These are phyloP conservation scores for Xylaria cubensis DNA, from an alignment of 495 filamentous ascomycete genomes.

Conservation along the genomic window DNA sequence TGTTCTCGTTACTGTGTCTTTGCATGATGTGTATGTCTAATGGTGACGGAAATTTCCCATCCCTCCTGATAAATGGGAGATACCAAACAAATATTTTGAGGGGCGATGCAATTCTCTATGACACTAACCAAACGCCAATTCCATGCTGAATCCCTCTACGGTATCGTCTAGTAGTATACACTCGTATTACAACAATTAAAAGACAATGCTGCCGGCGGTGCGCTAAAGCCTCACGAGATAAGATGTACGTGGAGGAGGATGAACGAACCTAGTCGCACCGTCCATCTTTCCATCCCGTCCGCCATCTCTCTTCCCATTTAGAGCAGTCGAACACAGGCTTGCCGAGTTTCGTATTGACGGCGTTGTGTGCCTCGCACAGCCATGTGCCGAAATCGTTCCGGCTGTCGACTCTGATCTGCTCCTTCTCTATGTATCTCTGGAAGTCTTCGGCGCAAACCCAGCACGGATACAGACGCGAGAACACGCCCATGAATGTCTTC, in stretches of 20 bases:
- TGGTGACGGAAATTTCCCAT: background rate
- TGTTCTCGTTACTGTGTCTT: background rate
- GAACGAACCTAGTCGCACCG: slow-evolving; percentile 49
- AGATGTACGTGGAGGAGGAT: background rate
- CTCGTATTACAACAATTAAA: slow-evolving; percentile 2
- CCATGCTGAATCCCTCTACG: background rate
- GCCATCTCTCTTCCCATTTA: slow-evolving; percentile 93
- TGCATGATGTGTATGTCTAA: slow-evolving; percentile 6
- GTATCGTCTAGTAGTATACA: slow-evolving; percentile 20
- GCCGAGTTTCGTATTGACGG: slow-evolving; percentile 91
- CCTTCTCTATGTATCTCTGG: slow-evolving; percentile 76
- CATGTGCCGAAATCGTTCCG: slow-evolving; percentile 83
- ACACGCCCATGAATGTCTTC: slow-evolving; percentile 75
- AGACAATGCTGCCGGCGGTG: background rate
- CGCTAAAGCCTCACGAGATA: background rate
- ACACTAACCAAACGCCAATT: background rate
- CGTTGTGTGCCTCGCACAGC: slow-evolving; percentile 98
- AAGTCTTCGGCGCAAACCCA: slow-evolving; percentile 96
- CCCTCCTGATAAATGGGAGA: background rate
- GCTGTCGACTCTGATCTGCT: slow-evolving; percentile 70
- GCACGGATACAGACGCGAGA: slow-evolving; percentile 89
- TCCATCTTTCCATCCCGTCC: slow-evolving; percentile 92
- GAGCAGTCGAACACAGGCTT: slow-evolving; percentile 91
- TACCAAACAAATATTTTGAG: slow-evolving; percentile 8
- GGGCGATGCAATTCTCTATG: slow-evolving; percentile 14